phyloP scores from a whole-genome alignment of 208 protist species.

The Tritrichomonas musculus region DNA sequence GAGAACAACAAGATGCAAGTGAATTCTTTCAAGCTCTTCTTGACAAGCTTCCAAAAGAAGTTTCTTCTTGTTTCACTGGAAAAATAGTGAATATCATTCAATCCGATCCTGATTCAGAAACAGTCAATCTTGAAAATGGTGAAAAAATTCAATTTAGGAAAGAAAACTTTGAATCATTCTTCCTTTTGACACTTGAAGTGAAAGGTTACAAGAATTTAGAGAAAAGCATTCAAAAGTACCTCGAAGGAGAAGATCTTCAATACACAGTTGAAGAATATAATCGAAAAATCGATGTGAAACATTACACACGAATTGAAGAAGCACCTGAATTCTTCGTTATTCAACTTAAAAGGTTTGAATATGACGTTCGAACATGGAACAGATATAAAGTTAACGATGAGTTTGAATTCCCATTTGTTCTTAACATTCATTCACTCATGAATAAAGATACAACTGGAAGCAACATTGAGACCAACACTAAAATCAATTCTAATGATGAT shows the following conservation, averaged over 20 bases:
- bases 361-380: background rate
- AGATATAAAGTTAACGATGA: conserved; percentile 20
- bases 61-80: background rate
- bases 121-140: background rate
- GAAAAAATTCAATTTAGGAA: background rate
- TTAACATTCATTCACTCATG: background rate
- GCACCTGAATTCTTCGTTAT: background rate
- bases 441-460: too few relatives aligned
- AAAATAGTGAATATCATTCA: background rate
- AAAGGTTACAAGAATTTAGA: background rate
- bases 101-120: too few relatives aligned
- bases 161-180: background rate
- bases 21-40: background rate
- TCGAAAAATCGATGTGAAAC: background rate
- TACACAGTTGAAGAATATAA: too few relatives aligned
- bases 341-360: conserved; percentile 3
- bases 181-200: background rate
- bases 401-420: background rate
- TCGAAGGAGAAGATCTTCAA: background rate
- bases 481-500: too few relatives aligned
- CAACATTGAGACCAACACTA: too few relatives aligned
- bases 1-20: conserved; percentile 10
- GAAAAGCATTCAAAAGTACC: background rate
- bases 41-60: background rate
- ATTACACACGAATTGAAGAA: background rate